These are phyloP conservation scores for Akanthomyces uredinophilus DNA, from an alignment of 2,329 filamentous ascomycete species.

Conservation along the genomic window DNA sequence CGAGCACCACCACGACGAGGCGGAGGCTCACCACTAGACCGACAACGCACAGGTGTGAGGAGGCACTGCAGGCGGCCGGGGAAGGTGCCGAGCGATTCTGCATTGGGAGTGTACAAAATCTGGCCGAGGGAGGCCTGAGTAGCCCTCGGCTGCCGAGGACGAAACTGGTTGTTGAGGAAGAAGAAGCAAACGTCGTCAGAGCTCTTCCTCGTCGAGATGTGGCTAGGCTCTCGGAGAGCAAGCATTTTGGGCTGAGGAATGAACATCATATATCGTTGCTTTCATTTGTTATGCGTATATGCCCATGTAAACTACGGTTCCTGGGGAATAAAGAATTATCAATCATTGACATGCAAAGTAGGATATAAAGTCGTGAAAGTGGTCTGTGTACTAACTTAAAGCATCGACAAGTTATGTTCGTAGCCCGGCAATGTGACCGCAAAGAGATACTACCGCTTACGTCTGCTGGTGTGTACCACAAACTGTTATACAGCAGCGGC, in stretches of 20 bases:
- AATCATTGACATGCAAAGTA: background rate
- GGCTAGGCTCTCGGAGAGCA: background rate
- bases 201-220: no score
- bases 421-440: no score
- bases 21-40: conserved; percentile 8
- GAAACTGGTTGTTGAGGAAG: background rate
- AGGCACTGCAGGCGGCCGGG: no score
- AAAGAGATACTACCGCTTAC: no score
- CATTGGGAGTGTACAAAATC: conserved; percentile 6
- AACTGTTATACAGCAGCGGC: no score
- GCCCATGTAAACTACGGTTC: conserved; percentile 15
- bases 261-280: background rate
- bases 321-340: background rate
- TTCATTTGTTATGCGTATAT: conserved; percentile 6
- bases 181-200: no score
- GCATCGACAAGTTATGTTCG: no score
- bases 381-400: no score
- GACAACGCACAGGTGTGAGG: no score
- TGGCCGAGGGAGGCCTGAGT: background rate
- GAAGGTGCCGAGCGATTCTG: background rate
- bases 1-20: conserved; percentile 51
- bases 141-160: background rate
- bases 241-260: background rate
- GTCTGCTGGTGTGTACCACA: no score
- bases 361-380: background rate